Evolutionary conservation across 495 filamentous ascomycete genomes (phyloP), one percentile per base, ranked within the genome.

Genomic region (Oidiodendron maius): DNA sequence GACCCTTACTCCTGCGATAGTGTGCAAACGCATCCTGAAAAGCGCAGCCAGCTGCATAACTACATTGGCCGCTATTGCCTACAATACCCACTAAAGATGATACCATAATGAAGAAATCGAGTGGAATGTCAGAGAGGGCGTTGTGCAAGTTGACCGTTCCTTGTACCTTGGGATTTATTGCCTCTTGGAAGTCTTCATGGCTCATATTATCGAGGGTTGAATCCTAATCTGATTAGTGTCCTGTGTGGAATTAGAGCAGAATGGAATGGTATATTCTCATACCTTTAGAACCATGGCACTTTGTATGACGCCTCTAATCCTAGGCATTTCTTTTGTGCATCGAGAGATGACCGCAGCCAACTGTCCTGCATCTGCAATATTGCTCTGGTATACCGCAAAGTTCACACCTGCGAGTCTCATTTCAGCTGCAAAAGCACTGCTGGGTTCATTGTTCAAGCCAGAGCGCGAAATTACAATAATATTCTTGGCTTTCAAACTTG

Each of bases 71-170:
- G 35, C 68, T 60, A 59, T 70, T 76, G 1, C 82, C 82, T 22
- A 83, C 64, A 11, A 76, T 65, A 30, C 74, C 77, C n/a, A 76
- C 64, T 8, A 79, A 63, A 6, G 82, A 85, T 2, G 78, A 81
- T 30, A 83, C 72, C 34, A 71, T 70, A 18, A 84, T 64, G 61
- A 85, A 84, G 67, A 86, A 86, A 56, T 84, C 82, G 1, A 84
- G 71, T 61, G 13, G n/a, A 6, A 24, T 17, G 2, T 9, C n/a
- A 12, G 4, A 1, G 20, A 76, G 56, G 3, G 39, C 45, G 10
- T 63, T 35, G 42, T 76, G 71, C 3, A 78, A 44, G 50, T 74
- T 60, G 15, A 39, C 10, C 8, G 60, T 50, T 11, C 66, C 68
- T 2, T 64, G 23, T 3, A 72, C 64, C 52, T 73, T 74, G 3